Evolutionary conservation across 768 basidiomycete species (phyloP), one percentile per base, ranked within the genome.

Genomic region (Lactifluus rugatus): DNA sequence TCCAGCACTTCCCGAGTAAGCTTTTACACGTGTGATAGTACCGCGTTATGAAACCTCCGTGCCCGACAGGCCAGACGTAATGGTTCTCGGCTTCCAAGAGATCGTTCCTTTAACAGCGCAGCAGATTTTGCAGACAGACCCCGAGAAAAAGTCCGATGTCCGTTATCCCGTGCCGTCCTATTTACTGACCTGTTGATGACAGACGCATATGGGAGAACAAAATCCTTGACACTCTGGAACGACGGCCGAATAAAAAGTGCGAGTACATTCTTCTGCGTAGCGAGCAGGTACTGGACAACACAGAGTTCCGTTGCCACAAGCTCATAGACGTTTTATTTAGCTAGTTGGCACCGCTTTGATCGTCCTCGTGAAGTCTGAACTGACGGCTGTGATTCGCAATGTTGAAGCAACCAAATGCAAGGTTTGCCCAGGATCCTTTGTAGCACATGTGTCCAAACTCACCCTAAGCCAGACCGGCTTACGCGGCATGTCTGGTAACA

Each of bases 91-190:
- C 2, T 96, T 97, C 69, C 94, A 99, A 71, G 96, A 99, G 71
- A 93, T 99, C 53, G 96, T 99, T 0, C 93, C 93, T 4, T 79
- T 99, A 48, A 97, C 92, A n/a, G 92, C 96, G 2, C 92, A 94
- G 66, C 94, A 97, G 69, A 97, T 99, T 44, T 78, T 97, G 16
- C 93, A 96, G 70, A 87, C 93, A 6, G 94, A 97, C 71, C 93
- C 94, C 1, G 92, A 93, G 68, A 93, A 92, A 73, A 81, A 82
- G 91, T 87, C 52, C 23, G 75, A 52, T n/a, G 11, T 11, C 34
- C n/a, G 14, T 48, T 48, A n/a, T 23, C 23, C 45, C 25, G 39
- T 37, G 37, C 48, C 5, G 48, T 41, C 21, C 19, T 42, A n/a
- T 39, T 10, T 19, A 34, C 48, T 58, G 37, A 44, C 36, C 13